A percentile compares a stretch with the other conserved stretches of the same genome.
phyloP scores from a whole-genome alignment of 2,329 filamentous ascomycete genomes.

The Ceratocystis alfenasii region DNA sequence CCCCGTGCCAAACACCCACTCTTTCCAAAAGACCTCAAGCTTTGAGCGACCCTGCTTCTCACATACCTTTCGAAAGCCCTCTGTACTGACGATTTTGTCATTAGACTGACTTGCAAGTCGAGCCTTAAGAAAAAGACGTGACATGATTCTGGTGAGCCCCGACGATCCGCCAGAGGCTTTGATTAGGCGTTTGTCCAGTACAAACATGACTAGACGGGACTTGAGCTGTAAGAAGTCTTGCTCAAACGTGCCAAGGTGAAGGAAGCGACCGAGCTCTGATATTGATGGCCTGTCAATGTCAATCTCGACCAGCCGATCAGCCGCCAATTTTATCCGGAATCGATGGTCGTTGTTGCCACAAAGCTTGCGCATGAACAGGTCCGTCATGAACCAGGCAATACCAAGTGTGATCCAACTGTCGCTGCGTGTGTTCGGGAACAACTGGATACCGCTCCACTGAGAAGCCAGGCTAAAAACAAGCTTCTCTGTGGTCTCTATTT shows the following conservation, averaged over 20 bases:
- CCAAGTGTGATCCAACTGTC: conserved; percentile 87
- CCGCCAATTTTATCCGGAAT: conserved; percentile 74
- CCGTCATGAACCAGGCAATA: conserved; percentile 88
- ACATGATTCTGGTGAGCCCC: conserved; percentile 75
- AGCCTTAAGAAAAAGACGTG: conserved; percentile 72
- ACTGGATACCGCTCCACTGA: conserved; percentile 90
- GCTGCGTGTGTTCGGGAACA: conserved; percentile 66
- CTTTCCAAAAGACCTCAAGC: conserved; percentile 80
- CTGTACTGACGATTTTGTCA: conserved; percentile 61
- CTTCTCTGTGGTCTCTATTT: conserved; percentile 67
- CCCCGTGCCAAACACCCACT: conserved; percentile 82
- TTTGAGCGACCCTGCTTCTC: conserved; percentile 82
- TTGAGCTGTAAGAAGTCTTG: conserved; percentile 85
- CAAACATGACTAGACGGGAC: conserved; percentile 80
- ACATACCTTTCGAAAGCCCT: conserved; percentile 68
- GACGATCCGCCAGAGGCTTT: conserved; percentile 71
- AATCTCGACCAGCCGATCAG: conserved; percentile 68
- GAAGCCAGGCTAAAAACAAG: conserved; percentile 75
- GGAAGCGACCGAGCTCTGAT: conserved; percentile 61
- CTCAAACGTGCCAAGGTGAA: conserved; percentile 75
- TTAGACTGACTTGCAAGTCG: conserved; percentile 51
- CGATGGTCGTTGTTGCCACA: conserved; percentile 93
- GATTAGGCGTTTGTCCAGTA: conserved; percentile 78
- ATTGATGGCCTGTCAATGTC: conserved; percentile 76
- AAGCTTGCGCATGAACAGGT: conserved; percentile 78